Evolutionary conservation across 139 green algal species (phyloP).

Genomic region (Zygnema cylindricum): DNA sequence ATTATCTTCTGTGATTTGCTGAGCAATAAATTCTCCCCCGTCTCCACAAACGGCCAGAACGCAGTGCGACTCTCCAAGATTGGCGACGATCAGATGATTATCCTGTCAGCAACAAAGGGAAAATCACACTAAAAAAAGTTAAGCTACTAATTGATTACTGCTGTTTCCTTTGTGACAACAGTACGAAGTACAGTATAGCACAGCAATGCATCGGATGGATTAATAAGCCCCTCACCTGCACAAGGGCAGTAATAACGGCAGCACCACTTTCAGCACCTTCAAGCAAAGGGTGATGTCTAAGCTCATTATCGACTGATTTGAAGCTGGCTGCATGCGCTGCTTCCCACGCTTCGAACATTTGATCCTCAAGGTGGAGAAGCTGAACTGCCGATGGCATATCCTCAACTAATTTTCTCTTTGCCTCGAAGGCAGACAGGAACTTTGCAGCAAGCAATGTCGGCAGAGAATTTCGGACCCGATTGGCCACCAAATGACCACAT

Average conservation of each 20-base stretch:
- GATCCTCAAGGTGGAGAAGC: neutral
- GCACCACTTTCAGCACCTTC: neutral
- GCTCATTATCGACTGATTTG: neutral
- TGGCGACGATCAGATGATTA: slow-evolving; percentile 20
- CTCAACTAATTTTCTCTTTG: neutral
- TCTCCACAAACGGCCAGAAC: neutral
- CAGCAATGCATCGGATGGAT: too few relatives aligned
- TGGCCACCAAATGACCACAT: slow-evolving; percentile 34
- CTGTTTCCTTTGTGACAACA: too few relatives aligned
- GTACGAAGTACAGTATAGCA: too few relatives aligned
- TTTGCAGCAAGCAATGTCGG: neutral
- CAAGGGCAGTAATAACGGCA: neutral
- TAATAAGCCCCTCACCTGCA: neutral
- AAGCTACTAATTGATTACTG: too few relatives aligned
- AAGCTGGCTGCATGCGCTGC: neutral
- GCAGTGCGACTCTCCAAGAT: slow-evolving; percentile 13
- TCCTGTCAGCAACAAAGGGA: slow-evolving; percentile 13
- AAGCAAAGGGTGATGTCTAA: neutral
- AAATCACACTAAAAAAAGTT: too few relatives aligned
- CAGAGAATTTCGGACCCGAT: slow-evolving; percentile 48
- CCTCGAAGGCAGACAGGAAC: neutral
- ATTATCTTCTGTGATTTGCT: neutral
- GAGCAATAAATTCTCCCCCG: neutral
- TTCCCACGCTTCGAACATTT: neutral
- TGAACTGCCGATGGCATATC: neutral